Conservation (phyloP, 306 rosid species). For the Senna tora region DNA sequence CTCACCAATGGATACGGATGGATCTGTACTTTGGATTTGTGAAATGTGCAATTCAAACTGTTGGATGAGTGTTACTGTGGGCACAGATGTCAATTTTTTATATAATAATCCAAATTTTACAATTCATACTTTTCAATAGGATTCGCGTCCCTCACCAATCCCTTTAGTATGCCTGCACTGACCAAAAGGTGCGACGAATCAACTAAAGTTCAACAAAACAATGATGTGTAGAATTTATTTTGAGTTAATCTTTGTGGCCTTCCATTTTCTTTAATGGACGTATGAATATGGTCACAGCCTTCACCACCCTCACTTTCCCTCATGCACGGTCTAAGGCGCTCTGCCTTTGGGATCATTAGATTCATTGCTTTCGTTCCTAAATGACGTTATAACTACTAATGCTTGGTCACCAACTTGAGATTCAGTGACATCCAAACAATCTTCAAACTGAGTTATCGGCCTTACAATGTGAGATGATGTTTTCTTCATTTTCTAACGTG, state of each 20-base stretch:
- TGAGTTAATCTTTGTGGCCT: not conserved
- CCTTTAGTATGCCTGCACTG: not conserved
- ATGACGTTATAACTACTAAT: slow-evolving; percentile 14
- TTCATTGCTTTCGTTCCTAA: slow-evolving; percentile 13
- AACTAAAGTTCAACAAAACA: not conserved
- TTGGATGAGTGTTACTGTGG: no score
- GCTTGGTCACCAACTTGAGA: slow-evolving; percentile 32
- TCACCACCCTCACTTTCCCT: not conserved
- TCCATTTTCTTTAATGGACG: not conserved
- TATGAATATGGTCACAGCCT: not conserved
- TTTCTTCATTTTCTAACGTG: not conserved
- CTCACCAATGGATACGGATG: no score
- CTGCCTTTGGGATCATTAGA: not conserved
- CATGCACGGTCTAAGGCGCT: no score
- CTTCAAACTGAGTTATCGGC: not conserved
- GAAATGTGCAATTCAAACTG: no score
- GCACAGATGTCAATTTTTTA: no score
- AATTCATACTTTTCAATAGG: no score
- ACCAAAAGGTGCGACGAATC: not conserved
- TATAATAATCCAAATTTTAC: no score
- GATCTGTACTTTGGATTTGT: no score
- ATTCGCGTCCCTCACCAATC: no score
- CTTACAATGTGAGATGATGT: not conserved
- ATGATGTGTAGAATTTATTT: not conserved
- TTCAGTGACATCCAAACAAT: not conserved